Base-by-base conservation (phyloP, 495 filamentous ascomycete genomes). In the Aspergillus conjunctus region DNA sequence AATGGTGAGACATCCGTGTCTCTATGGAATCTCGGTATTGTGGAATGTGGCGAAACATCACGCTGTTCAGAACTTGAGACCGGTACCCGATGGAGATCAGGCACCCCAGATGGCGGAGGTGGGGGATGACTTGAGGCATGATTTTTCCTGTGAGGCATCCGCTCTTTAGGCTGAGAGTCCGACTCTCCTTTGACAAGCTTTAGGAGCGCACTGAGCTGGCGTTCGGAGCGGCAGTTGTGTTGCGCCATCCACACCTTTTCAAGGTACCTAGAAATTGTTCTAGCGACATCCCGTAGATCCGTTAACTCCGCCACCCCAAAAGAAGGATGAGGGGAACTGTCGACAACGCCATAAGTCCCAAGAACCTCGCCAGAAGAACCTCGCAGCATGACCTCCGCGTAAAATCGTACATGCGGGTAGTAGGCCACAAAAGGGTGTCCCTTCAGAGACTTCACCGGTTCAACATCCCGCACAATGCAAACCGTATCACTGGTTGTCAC, bases 371-470 rank as follows among this genome's bases (percentile, higher is more conserved):
- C 86, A 12, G 72, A 72, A 10, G 75, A 78, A 2, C 79, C 84
- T 26, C 79, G 69, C 12, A 90, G 74, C 0, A 87, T 86, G 3
- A 85, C 81, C n/a, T 83, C 86, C 8, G 81, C 84, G 57, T 89
- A 90, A 65, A 87, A 90, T 32, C 69, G 72, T 3, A 75, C 59
- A 54, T 69, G 60, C 0, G 82, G 69, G 74, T 72, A 67, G 22
- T 63, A 67, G 21, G 60, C 33, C 17, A 82, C 71, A 58, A 75
- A 74, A 9, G 71, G 58, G 55, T 73, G 68, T 52, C 70, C 48
- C 48, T 71, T 71, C 51, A 83, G 81, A 5, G 69, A 66, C 8
- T 70, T 68, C 50, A 86, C 78, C 4, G 62, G 14, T 1, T 63
- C 64, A 9, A 87, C 67, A 58, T 88, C 80, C 2, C 66, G 63